These are phyloP conservation scores for Pleodorina starrii DNA, from an alignment of 139 green algal genomes.

Conservation along the genomic window DNA sequence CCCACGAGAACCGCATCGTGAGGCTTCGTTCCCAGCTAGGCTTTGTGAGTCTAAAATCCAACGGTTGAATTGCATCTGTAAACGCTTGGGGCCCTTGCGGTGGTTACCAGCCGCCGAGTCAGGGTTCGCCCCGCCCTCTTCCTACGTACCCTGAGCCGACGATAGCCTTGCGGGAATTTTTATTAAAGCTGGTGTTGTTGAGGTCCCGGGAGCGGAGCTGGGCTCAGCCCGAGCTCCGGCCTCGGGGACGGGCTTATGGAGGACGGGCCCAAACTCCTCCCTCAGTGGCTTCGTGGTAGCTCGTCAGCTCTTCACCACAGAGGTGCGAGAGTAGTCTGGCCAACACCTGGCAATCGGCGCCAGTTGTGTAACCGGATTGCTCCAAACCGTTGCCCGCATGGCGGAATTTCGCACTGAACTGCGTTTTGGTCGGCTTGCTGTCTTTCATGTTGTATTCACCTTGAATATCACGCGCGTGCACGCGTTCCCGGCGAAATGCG, in stretches of 20 bases:
- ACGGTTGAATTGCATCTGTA: too few relatives aligned
- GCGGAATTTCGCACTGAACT: too few relatives aligned
- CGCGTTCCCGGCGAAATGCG: too few relatives aligned
- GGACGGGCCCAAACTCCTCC: constrained; percentile 28
- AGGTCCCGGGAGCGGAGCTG: constrained; percentile 3
- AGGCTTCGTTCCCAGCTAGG: too few relatives aligned
- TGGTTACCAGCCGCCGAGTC: constrained; percentile 14
- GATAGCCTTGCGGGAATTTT: not conserved
- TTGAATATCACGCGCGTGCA: too few relatives aligned
- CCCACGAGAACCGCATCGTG: too few relatives aligned
- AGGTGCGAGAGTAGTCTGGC: not conserved
- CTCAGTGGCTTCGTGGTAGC: constrained; percentile 24
- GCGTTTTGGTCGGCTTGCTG: too few relatives aligned
- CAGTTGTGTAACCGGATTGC: not conserved
- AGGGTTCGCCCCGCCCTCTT: not conserved
- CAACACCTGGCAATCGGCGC: not conserved
- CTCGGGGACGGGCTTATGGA: constrained; percentile 16
- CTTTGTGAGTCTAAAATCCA: too few relatives aligned
- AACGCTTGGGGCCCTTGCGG: not conserved
- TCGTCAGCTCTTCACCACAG: constrained; percentile 26
- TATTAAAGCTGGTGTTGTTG: constrained; percentile 6
- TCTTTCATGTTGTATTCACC: too few relatives aligned
- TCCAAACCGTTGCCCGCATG: not conserved
- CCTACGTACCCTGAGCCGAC: not conserved
- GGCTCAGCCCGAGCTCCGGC: not conserved